These are phyloP conservation scores for Penicillium crustosum DNA, from an alignment of 2,329 filamentous ascomycete species.

Conservation along the genomic window DNA sequence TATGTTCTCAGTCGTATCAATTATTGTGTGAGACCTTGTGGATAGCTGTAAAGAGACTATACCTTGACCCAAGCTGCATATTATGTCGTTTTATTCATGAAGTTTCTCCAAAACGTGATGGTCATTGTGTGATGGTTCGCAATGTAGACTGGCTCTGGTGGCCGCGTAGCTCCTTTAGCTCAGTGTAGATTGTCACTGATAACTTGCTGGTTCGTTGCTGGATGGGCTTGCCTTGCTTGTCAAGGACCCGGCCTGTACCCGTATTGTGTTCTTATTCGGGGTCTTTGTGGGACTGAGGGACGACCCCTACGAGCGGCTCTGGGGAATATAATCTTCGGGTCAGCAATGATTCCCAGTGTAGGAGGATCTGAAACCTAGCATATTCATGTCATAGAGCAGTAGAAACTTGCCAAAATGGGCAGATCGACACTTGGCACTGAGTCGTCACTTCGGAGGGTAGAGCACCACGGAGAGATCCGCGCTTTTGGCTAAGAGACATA, in stretches of 20 bases:
- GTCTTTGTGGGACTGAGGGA: background rate
- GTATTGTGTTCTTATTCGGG: background rate
- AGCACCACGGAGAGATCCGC: background rate
- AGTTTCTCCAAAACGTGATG: too few species aligned
- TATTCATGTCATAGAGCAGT: background rate
- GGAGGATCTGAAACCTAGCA: background rate
- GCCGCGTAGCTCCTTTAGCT: too few species aligned
- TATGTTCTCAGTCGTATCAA: background rate
- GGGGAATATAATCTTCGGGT: background rate
- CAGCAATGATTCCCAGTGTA: background rate
- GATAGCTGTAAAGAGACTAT: background rate
- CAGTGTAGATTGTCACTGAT: background rate
- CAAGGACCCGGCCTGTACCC: background rate
- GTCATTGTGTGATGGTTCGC: background rate
- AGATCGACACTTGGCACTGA: background rate
- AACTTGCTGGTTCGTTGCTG: background rate
- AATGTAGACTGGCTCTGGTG: background rate
- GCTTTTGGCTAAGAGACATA: background rate
- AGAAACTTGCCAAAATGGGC: background rate
- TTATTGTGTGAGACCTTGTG: too few species aligned
- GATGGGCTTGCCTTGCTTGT: background rate
- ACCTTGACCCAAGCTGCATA: background rate
- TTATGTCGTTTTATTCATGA: too few species aligned
- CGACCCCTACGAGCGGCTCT: background rate
- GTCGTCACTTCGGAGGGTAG: background rate